Evolutionary conservation across 1,139 yeast species (phyloP), one percentile per base, ranked within the genome.

Genomic region (Yamadazyma oceani): DNA sequence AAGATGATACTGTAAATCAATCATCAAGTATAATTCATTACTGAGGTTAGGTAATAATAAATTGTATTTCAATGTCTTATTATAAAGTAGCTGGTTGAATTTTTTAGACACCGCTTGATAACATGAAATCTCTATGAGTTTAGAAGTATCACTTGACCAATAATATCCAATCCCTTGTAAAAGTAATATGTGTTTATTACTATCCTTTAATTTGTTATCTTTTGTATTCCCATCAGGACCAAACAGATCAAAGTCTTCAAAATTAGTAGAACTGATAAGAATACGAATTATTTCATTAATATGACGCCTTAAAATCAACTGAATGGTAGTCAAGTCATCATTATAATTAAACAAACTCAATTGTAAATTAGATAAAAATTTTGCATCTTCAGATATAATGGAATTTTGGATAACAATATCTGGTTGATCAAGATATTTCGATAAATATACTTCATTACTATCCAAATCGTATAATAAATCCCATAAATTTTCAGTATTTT

Each of bases 391-490:
- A 3, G 69, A 57, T 5, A 71, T 68, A 31, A 73, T 71, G 3
- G 75, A 69, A 38, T 54, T 61, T 39, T 49, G 54, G 29, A 48
- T 48, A 22, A 45, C 41, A 6, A 36, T 46, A 7, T 42, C 37
- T 14, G 40, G 47, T 31, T 48, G 45, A 23, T 50, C 48, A 42
- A 31, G 57, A 49, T 38, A 62, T 43, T 49, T 57, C 31, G 71
- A 60, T 22, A 72, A 41, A 17, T 46, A 64, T 48, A 64, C 64
- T 59, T 72, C 44, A 54, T 60, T 74, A 36, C 58, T 48, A 47
- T 80, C 85, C 43, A 80, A 58, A 51, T 80, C 84, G 43, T 78
- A 75, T 36, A 80, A 55, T 15, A 80, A 57, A 50, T 80, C 86
- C 83, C 84, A 80, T 31, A 70, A 50, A 40, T 64, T 66, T 29